phyloP scores from a whole-genome alignment of 2,329 filamentous ascomycete genomes.

The Epichloe coenophiala region DNA sequence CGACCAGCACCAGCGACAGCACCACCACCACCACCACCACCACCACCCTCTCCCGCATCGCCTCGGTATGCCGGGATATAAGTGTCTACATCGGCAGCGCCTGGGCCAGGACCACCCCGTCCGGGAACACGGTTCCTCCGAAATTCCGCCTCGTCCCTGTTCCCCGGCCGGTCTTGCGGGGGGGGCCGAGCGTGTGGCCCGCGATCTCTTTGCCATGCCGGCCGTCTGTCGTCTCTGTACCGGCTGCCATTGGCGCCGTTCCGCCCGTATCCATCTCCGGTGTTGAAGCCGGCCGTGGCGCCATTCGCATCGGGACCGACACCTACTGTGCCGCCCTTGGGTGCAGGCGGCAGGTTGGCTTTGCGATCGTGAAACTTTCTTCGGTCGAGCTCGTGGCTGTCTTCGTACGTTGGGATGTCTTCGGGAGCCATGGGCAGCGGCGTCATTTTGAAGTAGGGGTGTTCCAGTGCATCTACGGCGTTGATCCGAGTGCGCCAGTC shows the following conservation, averaged over 20 bases:
- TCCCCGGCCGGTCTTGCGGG: conserved; percentile 21
- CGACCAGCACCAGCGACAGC: conserved; percentile 15
- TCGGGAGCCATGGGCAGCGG: conserved; percentile 71
- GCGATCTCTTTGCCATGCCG: conserved; percentile 42
- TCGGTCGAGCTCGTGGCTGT: conserved; percentile 92
- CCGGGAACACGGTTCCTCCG: conserved; percentile 26
- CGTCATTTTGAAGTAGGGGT: conserved; percentile 73
- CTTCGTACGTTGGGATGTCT: conserved; percentile 83
- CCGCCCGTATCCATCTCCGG: conserved; percentile 35
- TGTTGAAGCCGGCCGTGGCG: conserved; percentile 33
- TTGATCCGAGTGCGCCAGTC: conserved; percentile 86
- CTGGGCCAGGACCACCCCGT: conserved; percentile 6
- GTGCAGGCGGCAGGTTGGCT: conserved; percentile 73
- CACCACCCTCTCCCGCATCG: conserved; percentile 17
- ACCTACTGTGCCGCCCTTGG: conserved; percentile 81
- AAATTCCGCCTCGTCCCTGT: conserved; percentile 23
- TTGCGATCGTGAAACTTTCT: conserved; percentile 81
- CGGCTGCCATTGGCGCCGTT: conserved; percentile 35
- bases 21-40: conserved; percentile 15
- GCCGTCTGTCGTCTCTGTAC: conserved; percentile 34
- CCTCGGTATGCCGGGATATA: conserved; percentile 35
- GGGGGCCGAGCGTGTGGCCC: conserved; percentile 36
- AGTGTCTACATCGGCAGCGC: conserved; percentile 29
- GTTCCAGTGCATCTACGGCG: conserved; percentile 82
- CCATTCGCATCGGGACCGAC: conserved; percentile 46